A percentile compares a stretch with the other conserved stretches of the same genome.
Evolutionary conservation across 257 asterid genomes (phyloP).

Genomic region (Solanum lignicaule): DNA sequence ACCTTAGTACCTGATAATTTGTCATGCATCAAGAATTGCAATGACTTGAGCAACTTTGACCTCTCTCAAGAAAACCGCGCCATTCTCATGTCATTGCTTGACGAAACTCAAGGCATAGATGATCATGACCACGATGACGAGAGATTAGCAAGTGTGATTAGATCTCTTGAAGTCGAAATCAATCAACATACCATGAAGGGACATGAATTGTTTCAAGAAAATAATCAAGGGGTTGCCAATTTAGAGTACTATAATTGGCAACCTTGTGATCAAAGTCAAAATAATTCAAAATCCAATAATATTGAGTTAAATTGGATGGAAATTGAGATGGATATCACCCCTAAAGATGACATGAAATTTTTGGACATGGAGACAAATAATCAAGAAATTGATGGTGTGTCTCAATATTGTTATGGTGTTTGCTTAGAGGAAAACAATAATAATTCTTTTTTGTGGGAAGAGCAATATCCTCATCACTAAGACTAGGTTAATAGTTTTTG

Average conservation of each 20-base stretch:
- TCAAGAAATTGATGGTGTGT: neutral
- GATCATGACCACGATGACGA: neutral
- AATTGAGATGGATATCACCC: neutral
- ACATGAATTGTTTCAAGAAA: neutral
- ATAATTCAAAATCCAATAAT: neutral
- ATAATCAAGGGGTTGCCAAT: neutral
- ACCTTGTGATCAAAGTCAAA: neutral
- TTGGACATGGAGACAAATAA: neutral
- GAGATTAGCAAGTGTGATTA: constrained; percentile 2
- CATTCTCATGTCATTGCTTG: constrained; percentile 1
- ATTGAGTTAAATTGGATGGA: neutral
- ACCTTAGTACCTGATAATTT: neutral
- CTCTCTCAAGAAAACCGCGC: neutral
- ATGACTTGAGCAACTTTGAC: neutral
- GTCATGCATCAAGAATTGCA: neutral
- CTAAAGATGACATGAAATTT: neutral
- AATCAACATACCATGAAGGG: neutral
- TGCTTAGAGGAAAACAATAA: neutral
- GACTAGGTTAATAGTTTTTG: neutral
- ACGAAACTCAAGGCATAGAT: neutral
- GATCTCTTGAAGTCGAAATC: neutral
- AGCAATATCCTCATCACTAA: neutral
- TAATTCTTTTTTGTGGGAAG: neutral
- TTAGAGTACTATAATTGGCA: neutral
- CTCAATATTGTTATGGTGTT: neutral